Evolutionary conservation across 164 flowering plant species (phyloP).

Genomic region (Stephania yunnanensis): DNA sequence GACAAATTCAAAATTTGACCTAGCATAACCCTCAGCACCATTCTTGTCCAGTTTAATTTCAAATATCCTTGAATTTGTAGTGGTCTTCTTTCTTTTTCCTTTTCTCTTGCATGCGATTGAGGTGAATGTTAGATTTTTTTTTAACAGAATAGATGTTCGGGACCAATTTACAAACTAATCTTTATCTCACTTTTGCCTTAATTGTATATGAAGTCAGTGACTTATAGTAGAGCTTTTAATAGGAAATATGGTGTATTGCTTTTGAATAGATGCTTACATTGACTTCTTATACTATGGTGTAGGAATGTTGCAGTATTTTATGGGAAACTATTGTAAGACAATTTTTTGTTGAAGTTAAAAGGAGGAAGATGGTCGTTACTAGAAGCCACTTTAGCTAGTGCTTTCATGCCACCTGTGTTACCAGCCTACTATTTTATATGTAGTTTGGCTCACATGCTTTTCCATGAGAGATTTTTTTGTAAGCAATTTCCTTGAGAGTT

Average conservation of each 20-base stretch:
- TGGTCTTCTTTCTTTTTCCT: neutral
- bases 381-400: neutral
- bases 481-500: too few relatives aligned
- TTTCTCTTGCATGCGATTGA: neutral
- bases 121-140: neutral
- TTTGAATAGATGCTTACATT: neutral
- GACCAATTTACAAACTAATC: neutral
- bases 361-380: neutral
- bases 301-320: neutral
- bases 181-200: neutral
- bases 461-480: too few relatives aligned
- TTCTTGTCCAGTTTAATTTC: neutral
- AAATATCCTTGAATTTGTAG: neutral
- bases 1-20: neutral
- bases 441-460: neutral
- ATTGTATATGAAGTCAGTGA: neutral
- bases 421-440: neutral
- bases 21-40: neutral
- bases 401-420: neutral
- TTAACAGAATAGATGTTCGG: neutral
- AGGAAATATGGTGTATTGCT: too few relatives aligned
- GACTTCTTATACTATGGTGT: neutral
- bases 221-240: too few relatives aligned
- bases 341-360: neutral
- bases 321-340: neutral